Conservation (phyloP, 1,139 yeast genomes). For the Yamadazyma dendronema region DNA sequence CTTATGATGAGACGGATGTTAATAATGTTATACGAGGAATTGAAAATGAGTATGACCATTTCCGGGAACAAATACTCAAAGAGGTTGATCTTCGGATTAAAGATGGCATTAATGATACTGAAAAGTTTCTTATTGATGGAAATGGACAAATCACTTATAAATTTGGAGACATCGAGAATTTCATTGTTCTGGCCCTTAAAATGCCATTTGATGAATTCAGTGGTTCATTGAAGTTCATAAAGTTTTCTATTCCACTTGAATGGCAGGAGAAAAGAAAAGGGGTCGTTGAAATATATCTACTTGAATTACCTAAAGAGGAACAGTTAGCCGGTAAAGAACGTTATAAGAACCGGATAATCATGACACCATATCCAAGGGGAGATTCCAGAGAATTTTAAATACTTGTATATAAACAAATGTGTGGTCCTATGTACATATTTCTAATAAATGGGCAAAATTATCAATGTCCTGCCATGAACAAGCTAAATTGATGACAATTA, state of each 20-base stretch:
- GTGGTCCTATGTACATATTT: not conserved
- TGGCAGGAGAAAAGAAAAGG: conserved; percentile 28
- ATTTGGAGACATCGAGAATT: conserved; percentile 30
- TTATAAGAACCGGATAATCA: not conserved
- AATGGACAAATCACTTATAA: conserved; percentile 20
- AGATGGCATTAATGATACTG: conserved; percentile 24
- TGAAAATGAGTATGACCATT: conserved; percentile 39
- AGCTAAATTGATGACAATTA: conserved; percentile 25
- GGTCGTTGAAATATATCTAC: conserved; percentile 30
- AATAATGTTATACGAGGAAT: conserved; percentile 33
- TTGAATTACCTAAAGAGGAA: conserved; percentile 19
- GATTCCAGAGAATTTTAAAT: conserved; percentile 3
- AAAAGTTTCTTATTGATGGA: conserved; percentile 22
- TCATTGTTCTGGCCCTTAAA: conserved; percentile 19
- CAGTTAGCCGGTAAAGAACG: not conserved
- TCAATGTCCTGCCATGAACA: conserved; percentile 5
- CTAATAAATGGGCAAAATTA: too few species aligned
- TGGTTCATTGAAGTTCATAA: conserved; percentile 24
- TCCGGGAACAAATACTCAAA: conserved; percentile 29
- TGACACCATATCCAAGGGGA: conserved; percentile 5
- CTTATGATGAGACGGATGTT: conserved; percentile 35
- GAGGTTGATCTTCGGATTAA: conserved; percentile 25
- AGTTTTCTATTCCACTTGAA: conserved; percentile 32
- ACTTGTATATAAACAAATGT: too few species aligned
- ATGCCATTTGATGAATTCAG: conserved; percentile 10